These are phyloP conservation scores for Komagataella ulmi DNA, from an alignment of 805 yeast species.

Conservation along the genomic window DNA sequence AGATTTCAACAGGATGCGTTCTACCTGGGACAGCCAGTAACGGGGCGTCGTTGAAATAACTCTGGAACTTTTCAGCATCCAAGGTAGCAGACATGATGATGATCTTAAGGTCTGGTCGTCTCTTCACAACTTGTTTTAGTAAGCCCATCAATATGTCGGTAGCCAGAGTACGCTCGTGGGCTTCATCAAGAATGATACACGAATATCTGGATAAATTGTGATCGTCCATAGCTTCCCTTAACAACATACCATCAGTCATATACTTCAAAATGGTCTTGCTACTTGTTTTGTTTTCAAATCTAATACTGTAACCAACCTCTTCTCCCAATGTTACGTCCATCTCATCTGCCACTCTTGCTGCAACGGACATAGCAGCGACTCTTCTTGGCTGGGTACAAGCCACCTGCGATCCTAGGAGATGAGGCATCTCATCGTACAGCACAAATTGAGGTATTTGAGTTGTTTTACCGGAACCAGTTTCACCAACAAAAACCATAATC, in stretches of 20 bases:
- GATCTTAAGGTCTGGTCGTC: conserved; percentile 59
- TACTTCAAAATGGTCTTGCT: conserved; percentile 66
- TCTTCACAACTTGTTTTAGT: conserved; percentile 50
- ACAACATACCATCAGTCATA: conserved; percentile 91
- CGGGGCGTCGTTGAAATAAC: conserved; percentile 84
- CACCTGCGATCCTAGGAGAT: conserved; percentile 50
- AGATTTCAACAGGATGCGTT: conserved; percentile 94
- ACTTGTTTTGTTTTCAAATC: conserved; percentile 74
- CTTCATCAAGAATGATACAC: conserved; percentile 90
- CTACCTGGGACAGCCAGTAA: conserved; percentile 94
- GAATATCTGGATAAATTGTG: conserved; percentile 57
- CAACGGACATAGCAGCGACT: conserved; percentile 90
- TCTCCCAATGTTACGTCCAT: conserved; percentile 66
- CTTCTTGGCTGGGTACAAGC: conserved; percentile 94
- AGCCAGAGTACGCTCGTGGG: conserved; percentile 91
- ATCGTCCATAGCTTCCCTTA: conserved; percentile 73
- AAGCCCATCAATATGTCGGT: conserved; percentile 77
- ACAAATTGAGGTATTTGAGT: conserved; percentile 87
- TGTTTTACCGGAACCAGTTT: conserved; percentile 94
- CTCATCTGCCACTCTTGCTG: conserved; percentile 87
- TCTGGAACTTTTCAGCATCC: conserved; percentile 93
- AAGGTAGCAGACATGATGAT: conserved; percentile 90
- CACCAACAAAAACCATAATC: conserved; percentile 76
- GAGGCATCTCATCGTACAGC: conserved; percentile 73
- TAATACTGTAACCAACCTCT: conserved; percentile 77